phyloP scores from a whole-genome alignment of 495 filamentous ascomycete species.

The Staphylotrichum tortipilum region DNA sequence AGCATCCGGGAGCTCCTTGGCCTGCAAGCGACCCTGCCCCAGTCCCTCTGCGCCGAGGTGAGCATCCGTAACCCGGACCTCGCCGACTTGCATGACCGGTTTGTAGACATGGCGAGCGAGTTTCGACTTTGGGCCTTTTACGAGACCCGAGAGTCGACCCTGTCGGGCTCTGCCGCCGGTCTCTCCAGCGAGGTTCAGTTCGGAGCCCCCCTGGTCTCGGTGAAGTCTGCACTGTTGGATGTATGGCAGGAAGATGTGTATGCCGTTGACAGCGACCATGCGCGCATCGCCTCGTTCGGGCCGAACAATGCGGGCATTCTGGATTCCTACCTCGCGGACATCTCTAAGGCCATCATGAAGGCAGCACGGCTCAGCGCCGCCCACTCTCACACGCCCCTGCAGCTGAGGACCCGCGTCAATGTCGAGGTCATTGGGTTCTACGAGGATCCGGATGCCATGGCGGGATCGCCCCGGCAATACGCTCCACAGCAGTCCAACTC shows the following conservation, averaged over 20 bases:
- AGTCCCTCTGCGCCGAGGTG: constrained; percentile 41
- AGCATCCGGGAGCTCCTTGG: constrained; percentile 48
- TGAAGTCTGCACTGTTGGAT: constrained; percentile 49
- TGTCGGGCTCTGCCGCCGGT: constrained; percentile 34
- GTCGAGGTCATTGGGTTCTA: constrained; percentile 57
- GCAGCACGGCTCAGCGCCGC: constrained; percentile 33
- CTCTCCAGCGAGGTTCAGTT: constrained; percentile 31
- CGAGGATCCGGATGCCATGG: constrained; percentile 42
- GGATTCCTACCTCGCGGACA: constrained; percentile 41
- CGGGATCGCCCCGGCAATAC: constrained; percentile 15
- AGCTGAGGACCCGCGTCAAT: constrained; percentile 44
- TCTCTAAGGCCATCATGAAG: constrained; percentile 36
- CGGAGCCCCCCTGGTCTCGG: constrained; percentile 53
- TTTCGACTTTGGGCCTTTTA: constrained; percentile 61
- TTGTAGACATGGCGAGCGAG: constrained; percentile 51
- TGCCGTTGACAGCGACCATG: constrained; percentile 50
- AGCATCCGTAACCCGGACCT: constrained; percentile 41
- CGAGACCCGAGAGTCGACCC: constrained; percentile 53
- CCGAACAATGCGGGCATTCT: constrained; percentile 42
- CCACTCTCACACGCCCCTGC: constrained; percentile 35
- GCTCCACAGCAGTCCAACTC: not conserved
- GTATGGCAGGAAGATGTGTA: constrained; percentile 49
- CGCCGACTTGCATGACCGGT: constrained; percentile 45
- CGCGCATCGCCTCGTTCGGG: constrained; percentile 50
- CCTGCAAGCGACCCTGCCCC: constrained; percentile 46